Evolutionary conservation across 305 asterid species (phyloP), one percentile per base, ranked within the genome.

Genomic region (Solanum hybrid): DNA sequence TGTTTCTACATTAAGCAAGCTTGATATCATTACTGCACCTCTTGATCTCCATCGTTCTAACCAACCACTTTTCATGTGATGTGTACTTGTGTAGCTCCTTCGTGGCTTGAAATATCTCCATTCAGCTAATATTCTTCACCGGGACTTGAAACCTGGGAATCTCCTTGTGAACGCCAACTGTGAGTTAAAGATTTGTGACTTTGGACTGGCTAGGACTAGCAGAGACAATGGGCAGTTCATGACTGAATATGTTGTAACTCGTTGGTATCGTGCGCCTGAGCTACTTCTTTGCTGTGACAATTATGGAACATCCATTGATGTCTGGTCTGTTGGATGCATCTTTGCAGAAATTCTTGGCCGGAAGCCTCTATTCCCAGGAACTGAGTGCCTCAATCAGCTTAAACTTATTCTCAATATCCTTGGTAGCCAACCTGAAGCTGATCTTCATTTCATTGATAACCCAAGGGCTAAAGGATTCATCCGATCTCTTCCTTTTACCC

Each of bases 271-370:
- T 22, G 99, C 99, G 31, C 99, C 98, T 1, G 98, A 97, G 92
- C 97, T 97, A 32, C 98, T 97, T n/a, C 98, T 97, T 79, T 95
- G 98, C 91, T 96, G 98, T 51, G 98, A 97, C 92, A 95, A 95
- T 86, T 95, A 95, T 7, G 98, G 98, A 61, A 93, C 97, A 36
- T 96, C 98, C 7, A 97, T 97, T 73, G 99, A 97, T 15, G 94
- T 97, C 22, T 96, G 99, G 99, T 97, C 98, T 11, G 98, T 96
- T 2, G 98, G 98, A 36, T 97, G 99, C 75, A 97, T 96, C 88
- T 97, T 97, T 68, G 98, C 98, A 0, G 98, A 95, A 88, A 95
- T 97, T 79, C 95, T 97, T 3, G 99, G 97, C 9, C 89, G 99
- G 38, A 97, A 96, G 89, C 94, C 94, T 26, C 80, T 93, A 36